These are phyloP conservation scores for Saturnispora kantuleensis DNA, from an alignment of 805 yeast genomes.

Conservation along the genomic window DNA sequence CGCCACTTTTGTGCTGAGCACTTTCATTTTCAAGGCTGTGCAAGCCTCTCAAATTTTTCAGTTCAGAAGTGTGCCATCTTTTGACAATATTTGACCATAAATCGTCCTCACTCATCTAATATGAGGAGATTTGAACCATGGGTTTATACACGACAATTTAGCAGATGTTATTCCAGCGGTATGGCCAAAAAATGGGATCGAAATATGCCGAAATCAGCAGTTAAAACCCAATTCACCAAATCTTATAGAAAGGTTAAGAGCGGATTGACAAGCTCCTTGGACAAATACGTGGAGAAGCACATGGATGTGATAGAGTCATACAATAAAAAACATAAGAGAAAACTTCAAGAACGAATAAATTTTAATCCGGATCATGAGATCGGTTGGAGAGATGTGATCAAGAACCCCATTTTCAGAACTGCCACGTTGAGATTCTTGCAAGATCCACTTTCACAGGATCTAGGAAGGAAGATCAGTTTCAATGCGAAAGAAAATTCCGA, in stretches of 20 bases:
- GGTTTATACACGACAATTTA: too few relatives aligned
- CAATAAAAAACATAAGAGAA: conserved; percentile 14
- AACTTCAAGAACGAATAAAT: conserved; percentile 18
- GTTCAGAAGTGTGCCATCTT: too few relatives aligned
- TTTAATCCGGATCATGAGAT: conserved; percentile 14
- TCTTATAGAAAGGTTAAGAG: conserved; percentile 15
- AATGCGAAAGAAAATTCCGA: not conserved
- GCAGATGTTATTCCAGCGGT: too few relatives aligned
- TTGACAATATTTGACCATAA: too few relatives aligned
- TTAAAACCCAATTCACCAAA: conserved; percentile 15
- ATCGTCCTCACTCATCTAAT: too few relatives aligned
- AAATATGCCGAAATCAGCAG: not conserved
- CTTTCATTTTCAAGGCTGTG: too few relatives aligned
- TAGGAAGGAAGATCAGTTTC: not conserved
- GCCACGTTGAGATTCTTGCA: conserved; percentile 15
- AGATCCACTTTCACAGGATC: not conserved
- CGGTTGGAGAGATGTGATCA: conserved; percentile 16
- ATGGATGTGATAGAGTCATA: conserved; percentile 20
- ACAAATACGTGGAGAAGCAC: conserved; percentile 16
- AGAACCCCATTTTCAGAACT: conserved; percentile 10
- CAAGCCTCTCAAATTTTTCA: too few relatives aligned
- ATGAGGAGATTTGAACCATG: too few relatives aligned
- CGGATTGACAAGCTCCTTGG: conserved; percentile 15
- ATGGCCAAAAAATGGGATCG: not conserved
- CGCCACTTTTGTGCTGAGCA: too few relatives aligned